Evolutionary conservation across 2,329 filamentous ascomycete species (phyloP).

Genomic region (Penicillium polonicum): DNA sequence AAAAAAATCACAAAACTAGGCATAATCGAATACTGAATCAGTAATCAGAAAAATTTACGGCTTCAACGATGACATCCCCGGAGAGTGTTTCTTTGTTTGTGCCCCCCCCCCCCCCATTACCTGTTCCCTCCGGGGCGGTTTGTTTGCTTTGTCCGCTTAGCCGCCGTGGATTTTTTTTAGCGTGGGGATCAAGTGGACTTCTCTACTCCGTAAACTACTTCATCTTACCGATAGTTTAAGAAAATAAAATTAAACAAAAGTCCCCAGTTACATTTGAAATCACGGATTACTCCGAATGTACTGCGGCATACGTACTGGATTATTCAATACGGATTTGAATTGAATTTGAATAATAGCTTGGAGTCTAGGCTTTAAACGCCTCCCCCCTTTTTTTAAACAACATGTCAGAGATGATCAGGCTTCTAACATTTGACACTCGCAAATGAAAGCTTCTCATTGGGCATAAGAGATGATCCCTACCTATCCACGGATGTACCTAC

Average conservation of each 20-base stretch:
- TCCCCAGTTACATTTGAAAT: slow-evolving; percentile 5
- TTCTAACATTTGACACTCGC: not conserved
- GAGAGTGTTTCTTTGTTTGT: slow-evolving; percentile 5
- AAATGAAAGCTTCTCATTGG: slow-evolving; percentile 4
- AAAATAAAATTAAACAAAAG: not conserved
- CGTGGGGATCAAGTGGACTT: not conserved
- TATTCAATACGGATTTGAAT: not conserved
- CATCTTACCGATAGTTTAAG: not conserved
- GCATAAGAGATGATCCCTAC: not conserved
- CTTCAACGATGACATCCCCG: slow-evolving; percentile 1
- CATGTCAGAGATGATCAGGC: not conserved
- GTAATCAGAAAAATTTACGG: not conserved
- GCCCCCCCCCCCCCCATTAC: not conserved
- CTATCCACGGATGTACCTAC: too few relatives aligned
- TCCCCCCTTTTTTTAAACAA: not conserved
- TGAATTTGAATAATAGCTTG: not conserved
- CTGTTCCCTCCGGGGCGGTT: not conserved
- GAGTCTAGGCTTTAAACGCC: slow-evolving; percentile 2
- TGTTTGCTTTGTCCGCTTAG: slow-evolving; percentile 6
- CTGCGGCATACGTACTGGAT: not conserved
- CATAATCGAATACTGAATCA: not conserved
- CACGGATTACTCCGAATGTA: slow-evolving; percentile 4
- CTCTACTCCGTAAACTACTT: not conserved
- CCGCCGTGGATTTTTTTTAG: not conserved
- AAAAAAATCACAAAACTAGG: not conserved